Percentiles rank a stretch among this genome's conserved stretches.
Conservation (phyloP, 352 stramenopile species). For the Pythium diclinum region DNA sequence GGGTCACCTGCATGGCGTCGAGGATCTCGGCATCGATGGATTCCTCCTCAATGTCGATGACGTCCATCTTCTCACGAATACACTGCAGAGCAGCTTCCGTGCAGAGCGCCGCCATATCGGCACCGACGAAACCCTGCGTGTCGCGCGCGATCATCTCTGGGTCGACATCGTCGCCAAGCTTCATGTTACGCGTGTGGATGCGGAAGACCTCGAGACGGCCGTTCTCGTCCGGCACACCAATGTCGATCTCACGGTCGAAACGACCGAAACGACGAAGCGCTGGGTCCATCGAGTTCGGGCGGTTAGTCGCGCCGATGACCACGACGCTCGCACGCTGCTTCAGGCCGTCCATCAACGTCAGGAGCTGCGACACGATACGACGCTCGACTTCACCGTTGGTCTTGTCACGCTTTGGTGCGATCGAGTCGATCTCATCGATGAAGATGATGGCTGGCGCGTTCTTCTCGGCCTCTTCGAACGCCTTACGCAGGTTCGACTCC, state of each 20-base stretch:
- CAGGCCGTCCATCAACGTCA: conserved; percentile 99
- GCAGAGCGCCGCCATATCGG: conserved; percentile 98
- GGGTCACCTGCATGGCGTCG: conserved; percentile 97
- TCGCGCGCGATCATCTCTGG: conserved; percentile 96
- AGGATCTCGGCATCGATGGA: conserved; percentile 99
- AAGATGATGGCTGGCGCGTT: conserved; percentile 99
- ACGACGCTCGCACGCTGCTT: conserved; percentile 93
- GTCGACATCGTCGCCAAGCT: conserved; percentile 98
- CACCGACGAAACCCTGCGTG: conserved; percentile 99
- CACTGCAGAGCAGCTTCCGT: conserved; percentile 98
- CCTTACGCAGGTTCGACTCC: conserved; percentile 93
- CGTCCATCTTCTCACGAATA: conserved; percentile 99
- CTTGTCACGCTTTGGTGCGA: conserved; percentile 98
- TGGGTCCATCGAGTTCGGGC: conserved; percentile 98
- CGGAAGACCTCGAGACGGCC: conserved; percentile 98
- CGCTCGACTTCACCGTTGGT: conserved; percentile 99
- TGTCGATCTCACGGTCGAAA: conserved; percentile 99
- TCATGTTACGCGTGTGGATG: conserved; percentile 99
- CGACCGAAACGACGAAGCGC: conserved; percentile 97
- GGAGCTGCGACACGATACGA: conserved; percentile 97
- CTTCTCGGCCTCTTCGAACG: conserved; percentile 99
- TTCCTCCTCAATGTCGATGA: conserved; percentile 99
- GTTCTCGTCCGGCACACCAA: conserved; percentile 99
- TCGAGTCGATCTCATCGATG: conserved; percentile 99
- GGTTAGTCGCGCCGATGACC: conserved; percentile 99